Base-by-base conservation (phyloP, 257 asterid genomes). In the Scutellaria minor region DNA sequence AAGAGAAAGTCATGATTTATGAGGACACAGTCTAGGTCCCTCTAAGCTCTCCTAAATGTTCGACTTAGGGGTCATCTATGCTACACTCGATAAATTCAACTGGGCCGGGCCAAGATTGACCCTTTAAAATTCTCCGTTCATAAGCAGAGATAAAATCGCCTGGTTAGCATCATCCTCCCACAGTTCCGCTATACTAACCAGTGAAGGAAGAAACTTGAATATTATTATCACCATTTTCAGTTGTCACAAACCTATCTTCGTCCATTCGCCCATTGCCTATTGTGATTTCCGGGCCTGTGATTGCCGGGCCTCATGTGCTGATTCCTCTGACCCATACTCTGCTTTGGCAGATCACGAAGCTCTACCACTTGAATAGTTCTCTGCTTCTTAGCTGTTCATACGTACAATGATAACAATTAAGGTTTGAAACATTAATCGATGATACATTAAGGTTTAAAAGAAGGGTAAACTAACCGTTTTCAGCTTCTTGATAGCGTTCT, bases 401-500 rank as follows among this genome's bases (percentile, higher is more conserved):
- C 63, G 42, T 53, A 51, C 4, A 39, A 31, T 44, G 15, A 68
- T 31, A 31, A 31, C 5, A 31, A 27, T 31, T 31, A 31, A 31
- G 37, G 37, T 31, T 31, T 2, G 37, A 31, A 31, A 1, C 37
- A 31, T 31, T 31, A 31, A 31, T 31, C 3, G 37, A 31, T 31
- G 37, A 31, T 4, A 31, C 37, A 31, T 8, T 7, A 40, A 7
- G 37, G 27, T 52, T 61, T 47, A 1, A n/a, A 22, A 67, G 60
- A 46, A 10, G n/a, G 14, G 18, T 3, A 27, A 73, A 83, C 96
- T 55, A 73, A 91, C 98, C 97, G 12, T 93, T 91, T 75, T 88
- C 92, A 48, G 87, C 98, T 85, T 89, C 97, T 77, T 84, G 97
- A 75, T 91, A 91, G 9, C 97, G 92, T 70, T 93, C 96, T 7